Percentiles rank a stretch among this genome's conserved stretches.
These are phyloP conservation scores for Zopfia rhizophila DNA, from an alignment of 2,329 filamentous ascomycete genomes.

Conservation along the genomic window DNA sequence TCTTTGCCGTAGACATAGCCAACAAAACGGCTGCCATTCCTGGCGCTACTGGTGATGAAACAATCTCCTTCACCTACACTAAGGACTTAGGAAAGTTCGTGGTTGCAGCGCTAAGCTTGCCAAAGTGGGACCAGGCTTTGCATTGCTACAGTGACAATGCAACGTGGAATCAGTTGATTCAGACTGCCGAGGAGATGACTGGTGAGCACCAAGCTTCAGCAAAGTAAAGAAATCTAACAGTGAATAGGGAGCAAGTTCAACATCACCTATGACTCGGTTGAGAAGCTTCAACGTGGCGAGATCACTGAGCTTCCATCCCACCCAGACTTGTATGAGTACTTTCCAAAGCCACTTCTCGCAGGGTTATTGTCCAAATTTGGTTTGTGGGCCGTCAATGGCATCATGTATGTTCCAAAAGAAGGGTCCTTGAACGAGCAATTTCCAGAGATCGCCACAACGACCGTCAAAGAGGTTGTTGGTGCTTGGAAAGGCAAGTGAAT, in stretches of 20 bases:
- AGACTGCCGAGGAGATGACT: conserved; percentile 9
- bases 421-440: conserved; percentile 29
- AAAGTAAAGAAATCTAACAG: neutral
- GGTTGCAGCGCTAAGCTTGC: conserved; percentile 51
- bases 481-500: conserved; percentile 11
- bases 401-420: conserved; percentile 14
- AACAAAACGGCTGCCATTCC: conserved; percentile 58
- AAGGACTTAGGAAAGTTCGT: conserved; percentile 62
- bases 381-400: conserved; percentile 19
- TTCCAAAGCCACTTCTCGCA: conserved; percentile 28
- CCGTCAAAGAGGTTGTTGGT: conserved; percentile 22
- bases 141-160: conserved; percentile 15
- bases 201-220: conserved; percentile 12
- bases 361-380: conserved; percentile 24
- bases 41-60: conserved; percentile 55
- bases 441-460: conserved; percentile 25
- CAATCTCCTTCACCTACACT: conserved; percentile 60
- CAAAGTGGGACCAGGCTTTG: conserved; percentile 55
- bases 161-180: conserved; percentile 20
- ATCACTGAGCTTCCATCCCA: conserved; percentile 18
- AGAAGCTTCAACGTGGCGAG: conserved; percentile 12
- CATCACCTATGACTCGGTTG: conserved; percentile 15
- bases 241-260: conserved; percentile 8
- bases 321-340: conserved; percentile 18
- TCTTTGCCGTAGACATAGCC: conserved; percentile 22